These are phyloP conservation scores for Boletales sp. DNA, from an alignment of 768 basidiomycete species.

Conservation along the genomic window DNA sequence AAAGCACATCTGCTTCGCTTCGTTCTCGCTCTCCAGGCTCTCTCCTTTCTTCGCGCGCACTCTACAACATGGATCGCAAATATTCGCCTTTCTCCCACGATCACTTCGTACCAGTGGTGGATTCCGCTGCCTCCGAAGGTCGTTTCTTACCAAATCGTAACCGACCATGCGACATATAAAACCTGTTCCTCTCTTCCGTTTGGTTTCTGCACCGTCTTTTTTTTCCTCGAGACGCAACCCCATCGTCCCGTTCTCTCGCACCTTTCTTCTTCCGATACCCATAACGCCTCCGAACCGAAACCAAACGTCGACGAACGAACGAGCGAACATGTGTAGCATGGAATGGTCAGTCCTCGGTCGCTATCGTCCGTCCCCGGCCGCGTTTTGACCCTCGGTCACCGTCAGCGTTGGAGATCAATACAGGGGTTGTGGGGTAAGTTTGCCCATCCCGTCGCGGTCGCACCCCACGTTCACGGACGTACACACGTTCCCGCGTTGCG, in stretches of 20 bases:
- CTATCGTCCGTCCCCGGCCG: neutral
- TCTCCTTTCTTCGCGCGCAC: conserved; percentile 1
- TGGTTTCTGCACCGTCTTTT: neutral
- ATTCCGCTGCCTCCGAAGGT: conserved; percentile 29
- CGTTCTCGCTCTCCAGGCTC: conserved; percentile 1
- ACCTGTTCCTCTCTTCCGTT: conserved; percentile 10
- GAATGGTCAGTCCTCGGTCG: conserved; percentile 46
- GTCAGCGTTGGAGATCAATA: conserved; percentile 40
- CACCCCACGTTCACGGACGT: too few relatives aligned
- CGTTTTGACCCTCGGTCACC: conserved; percentile 5
- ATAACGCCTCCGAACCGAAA: neutral
- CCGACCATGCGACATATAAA: conserved; percentile 27
- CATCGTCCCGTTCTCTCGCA: neutral
- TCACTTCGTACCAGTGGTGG: conserved; percentile 27
- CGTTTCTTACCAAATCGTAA: conserved; percentile 28
- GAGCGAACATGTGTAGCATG: conserved; percentile 51
- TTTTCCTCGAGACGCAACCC: conserved; percentile 1
- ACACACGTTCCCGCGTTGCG: neutral
- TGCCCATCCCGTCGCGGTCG: neutral
- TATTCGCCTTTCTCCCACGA: conserved; percentile 29
- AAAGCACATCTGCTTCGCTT: conserved; percentile 12
- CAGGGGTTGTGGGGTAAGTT: conserved; percentile 40
- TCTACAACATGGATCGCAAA: conserved; percentile 9
- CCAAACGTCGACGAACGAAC: neutral
- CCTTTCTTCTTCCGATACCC: neutral